A percentile compares a stretch with the other conserved stretches of the same genome.
Evolutionary conservation across 2,329 filamentous ascomycete genomes (phyloP).

Genomic region (Drechslera avenae): DNA sequence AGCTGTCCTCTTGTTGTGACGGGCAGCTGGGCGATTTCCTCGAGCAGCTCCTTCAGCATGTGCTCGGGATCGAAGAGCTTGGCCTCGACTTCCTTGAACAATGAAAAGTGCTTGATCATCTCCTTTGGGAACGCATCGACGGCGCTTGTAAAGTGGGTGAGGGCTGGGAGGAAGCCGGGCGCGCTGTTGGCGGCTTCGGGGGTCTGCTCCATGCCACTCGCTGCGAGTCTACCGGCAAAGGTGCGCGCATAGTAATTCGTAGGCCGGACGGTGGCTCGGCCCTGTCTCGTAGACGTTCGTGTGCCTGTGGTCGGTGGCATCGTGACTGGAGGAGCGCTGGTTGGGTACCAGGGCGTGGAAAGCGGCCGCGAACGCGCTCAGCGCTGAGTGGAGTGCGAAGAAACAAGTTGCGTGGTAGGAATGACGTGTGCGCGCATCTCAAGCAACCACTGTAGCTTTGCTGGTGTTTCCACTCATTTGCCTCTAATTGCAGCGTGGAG

Average conservation of each 20-base stretch:
- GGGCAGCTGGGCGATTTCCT: constrained; percentile 60
- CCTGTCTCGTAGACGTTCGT: constrained; percentile 52
- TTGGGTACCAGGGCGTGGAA: constrained; percentile 21
- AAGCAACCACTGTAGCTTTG: constrained; percentile 26
- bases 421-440: constrained; percentile 38
- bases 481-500: constrained; percentile 11
- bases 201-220: constrained; percentile 47
- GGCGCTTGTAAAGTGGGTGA: constrained; percentile 83
- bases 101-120: constrained; percentile 91
- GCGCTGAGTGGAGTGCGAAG: constrained; percentile 16
- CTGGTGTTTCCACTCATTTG: constrained; percentile 28
- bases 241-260: constrained; percentile 59
- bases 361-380: constrained; percentile 29
- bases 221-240: constrained; percentile 48
- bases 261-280: constrained; percentile 54
- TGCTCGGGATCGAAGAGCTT: constrained; percentile 92
- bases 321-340: constrained; percentile 25
- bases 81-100: constrained; percentile 96
- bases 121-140: constrained; percentile 92
- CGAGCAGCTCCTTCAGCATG: constrained; percentile 75
- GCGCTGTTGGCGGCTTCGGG: constrained; percentile 45
- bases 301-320: constrained; percentile 47
- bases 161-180: constrained; percentile 66
- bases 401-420: constrained; percentile 23
- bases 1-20: constrained; percentile 48